Conservation (phyloP, 106 monocot genomes). For the Dendrobium officinale region DNA sequence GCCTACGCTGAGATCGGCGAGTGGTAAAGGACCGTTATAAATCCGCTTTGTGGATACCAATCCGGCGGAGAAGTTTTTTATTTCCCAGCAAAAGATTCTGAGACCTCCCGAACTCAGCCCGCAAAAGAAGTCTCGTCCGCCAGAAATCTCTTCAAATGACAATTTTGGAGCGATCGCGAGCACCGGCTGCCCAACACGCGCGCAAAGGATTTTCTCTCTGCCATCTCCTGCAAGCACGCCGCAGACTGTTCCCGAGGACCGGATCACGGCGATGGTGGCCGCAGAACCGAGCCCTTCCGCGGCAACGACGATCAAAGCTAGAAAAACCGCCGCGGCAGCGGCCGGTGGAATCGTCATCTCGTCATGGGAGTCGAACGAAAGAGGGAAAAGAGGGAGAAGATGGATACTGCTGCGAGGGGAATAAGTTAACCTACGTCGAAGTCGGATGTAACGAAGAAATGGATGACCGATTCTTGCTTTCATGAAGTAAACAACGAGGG, state of each 20-base stretch:
- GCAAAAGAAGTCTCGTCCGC: conserved; percentile 36
- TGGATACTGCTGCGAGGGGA: no score
- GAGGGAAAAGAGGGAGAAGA: background rate
- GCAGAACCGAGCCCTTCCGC: conserved; percentile 20
- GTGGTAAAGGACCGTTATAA: conserved; percentile 28
- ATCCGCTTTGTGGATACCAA: conserved; percentile 33
- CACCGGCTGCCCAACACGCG: background rate
- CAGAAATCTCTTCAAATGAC: conserved; percentile 40
- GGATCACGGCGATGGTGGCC: conserved; percentile 26
- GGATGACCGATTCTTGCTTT: no score
- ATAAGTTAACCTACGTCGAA: no score
- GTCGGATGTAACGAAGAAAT: no score
- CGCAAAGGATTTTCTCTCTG: conserved; percentile 21
- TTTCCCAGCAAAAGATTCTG: conserved; percentile 61
- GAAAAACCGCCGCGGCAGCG: background rate
- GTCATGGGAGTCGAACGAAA: background rate
- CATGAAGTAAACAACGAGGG: no score
- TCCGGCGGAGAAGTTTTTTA: background rate
- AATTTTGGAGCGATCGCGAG: conserved; percentile 18
- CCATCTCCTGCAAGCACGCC: conserved; percentile 25
- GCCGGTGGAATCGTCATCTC: conserved; percentile 4
- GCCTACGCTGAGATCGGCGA: conserved; percentile 57
- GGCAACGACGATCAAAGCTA: background rate
- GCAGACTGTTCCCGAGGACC: conserved; percentile 31
- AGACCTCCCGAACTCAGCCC: conserved; percentile 27